A percentile compares a stretch with the other conserved stretches of the same genome.
These are phyloP conservation scores for Pyrus betulifolia DNA, from an alignment of 306 rosid species.

Conservation along the genomic window DNA sequence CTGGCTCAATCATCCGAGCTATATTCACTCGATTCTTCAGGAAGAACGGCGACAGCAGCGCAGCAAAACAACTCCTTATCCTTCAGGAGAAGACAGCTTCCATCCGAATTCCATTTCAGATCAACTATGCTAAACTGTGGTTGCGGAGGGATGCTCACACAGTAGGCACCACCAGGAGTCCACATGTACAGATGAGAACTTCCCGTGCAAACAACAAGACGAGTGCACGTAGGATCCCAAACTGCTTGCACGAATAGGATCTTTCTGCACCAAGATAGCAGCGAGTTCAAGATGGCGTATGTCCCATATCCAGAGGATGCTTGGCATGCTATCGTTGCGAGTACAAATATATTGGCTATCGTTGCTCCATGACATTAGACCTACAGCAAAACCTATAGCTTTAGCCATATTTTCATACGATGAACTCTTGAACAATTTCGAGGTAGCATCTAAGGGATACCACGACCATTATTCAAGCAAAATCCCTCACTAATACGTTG, in stretches of 20 bases:
- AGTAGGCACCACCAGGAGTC: constrained; percentile 89
- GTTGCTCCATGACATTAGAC: constrained; percentile 81
- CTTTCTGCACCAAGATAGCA: constrained; percentile 84
- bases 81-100: constrained; percentile 87
- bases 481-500: not conserved
- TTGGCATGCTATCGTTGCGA: constrained; percentile 91
- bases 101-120: constrained; percentile 92
- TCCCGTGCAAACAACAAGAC: constrained; percentile 76
- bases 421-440: not conserved
- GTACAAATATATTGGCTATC: constrained; percentile 90
- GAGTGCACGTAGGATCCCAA: constrained; percentile 85
- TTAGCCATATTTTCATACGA: not conserved
- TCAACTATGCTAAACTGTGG: constrained; percentile 57
- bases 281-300: constrained; percentile 74
- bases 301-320: constrained; percentile 92
- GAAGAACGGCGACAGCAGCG: constrained; percentile 57
- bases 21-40: constrained; percentile 82
- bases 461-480: not conserved
- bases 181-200: constrained; percentile 88
- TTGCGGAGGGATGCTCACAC: constrained; percentile 57
- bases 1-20: constrained; percentile 63
- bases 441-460: not conserved
- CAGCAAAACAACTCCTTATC: constrained; percentile 93
- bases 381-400: constrained; percentile 22
- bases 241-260: constrained; percentile 73